Base-by-base conservation (phyloP, 768 basidiomycete species). In the Fibroporia radiculosa region DNA sequence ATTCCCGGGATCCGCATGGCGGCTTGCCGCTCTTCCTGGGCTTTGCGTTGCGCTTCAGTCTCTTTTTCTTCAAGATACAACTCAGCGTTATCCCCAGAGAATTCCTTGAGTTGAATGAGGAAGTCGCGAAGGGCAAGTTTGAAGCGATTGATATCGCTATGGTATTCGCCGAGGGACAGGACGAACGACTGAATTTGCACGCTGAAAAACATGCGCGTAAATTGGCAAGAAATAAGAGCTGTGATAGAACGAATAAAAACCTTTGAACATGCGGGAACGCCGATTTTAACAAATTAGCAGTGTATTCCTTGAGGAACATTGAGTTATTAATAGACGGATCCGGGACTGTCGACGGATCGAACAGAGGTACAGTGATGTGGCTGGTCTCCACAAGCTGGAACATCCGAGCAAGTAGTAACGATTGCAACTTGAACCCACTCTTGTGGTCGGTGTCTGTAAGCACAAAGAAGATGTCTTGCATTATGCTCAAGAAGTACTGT, bases 371-470 rank as follows among this genome's bases (percentile, higher is more conserved):
- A 50, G 81, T 78, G 56, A 97, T 84, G 48, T 75, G 66, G 58
- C 84, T 82, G 38, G 74, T 74, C 63, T 93, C 87, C 28, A 95
- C 88, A 20, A 98, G 77, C 61, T 90, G 84, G 77, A 96, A 93
- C 71, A 99, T 77, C 25, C 90, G 79, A 14, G 91, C 87, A 35
- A 99, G 80, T n/a, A 98, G 73, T 54, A 89, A 69, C 55, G 86
- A 88, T 66, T 97, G 93, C 48, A 93, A 74, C 66, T 96, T 97
- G 75, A 97, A 96, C 22, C 95, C 93, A 56, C 90, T 93, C 80
- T 97, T 98, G 74, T 99, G 95, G 64, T 98, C 95, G 4, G 93
- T 82, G 62, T 99, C 95, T 24, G 93, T 97, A 35, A 99, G 73
- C 32, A 98, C 95, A 55, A 89, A 97, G 78, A 99, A 93, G 31